These are phyloP conservation scores for Colletotrichum graminicola DNA, from an alignment of 2,329 filamentous ascomycete genomes.

Conservation along the genomic window DNA sequence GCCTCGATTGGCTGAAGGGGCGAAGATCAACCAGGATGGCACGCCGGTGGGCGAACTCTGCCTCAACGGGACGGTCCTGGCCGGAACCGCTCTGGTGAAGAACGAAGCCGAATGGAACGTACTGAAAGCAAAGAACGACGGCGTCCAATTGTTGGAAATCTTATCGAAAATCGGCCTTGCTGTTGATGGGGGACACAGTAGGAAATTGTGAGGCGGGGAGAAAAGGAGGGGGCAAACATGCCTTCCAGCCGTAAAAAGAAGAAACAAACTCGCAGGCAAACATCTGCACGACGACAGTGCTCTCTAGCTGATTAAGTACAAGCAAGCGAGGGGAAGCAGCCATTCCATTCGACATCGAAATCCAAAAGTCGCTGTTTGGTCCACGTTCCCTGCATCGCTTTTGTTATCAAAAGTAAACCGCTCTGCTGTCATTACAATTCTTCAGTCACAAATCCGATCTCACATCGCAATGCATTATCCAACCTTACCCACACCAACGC, in stretches of 20 bases:
- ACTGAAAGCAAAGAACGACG: slow-evolving; percentile 50
- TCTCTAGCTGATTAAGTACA: slow-evolving; percentile 31
- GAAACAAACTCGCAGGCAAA: slow-evolving; percentile 17
- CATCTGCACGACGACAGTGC: slow-evolving; percentile 34
- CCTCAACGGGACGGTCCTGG: slow-evolving; percentile 73
- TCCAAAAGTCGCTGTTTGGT: background rate
- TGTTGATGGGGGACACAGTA: background rate
- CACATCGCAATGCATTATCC: background rate
- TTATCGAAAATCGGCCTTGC: slow-evolving; percentile 57
- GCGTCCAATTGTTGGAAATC: slow-evolving; percentile 51
- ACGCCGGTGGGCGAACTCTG: slow-evolving; percentile 58
- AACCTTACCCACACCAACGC: background rate
- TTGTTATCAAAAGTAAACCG: background rate
- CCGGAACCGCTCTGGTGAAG: slow-evolving; percentile 74
- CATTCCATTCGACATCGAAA: slow-evolving; percentile 13
- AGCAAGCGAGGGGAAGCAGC: slow-evolving; percentile 19
- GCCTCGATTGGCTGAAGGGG: slow-evolving; percentile 67
- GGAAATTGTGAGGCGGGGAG: slow-evolving; percentile 22
- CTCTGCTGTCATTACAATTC: background rate
- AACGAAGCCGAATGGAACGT: slow-evolving; percentile 68
- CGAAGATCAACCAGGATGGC: slow-evolving; percentile 47
- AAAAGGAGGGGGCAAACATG: slow-evolving; percentile 4
- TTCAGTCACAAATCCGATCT: slow-evolving; percentile 1
- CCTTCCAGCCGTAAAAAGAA: background rate
- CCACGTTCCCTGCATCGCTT: slow-evolving; percentile 7